A percentile compares a stretch with the other conserved stretches of the same genome.
Evolutionary conservation across 306 rosid genomes (phyloP).

Genomic region (Trichosanthes truncata): DNA sequence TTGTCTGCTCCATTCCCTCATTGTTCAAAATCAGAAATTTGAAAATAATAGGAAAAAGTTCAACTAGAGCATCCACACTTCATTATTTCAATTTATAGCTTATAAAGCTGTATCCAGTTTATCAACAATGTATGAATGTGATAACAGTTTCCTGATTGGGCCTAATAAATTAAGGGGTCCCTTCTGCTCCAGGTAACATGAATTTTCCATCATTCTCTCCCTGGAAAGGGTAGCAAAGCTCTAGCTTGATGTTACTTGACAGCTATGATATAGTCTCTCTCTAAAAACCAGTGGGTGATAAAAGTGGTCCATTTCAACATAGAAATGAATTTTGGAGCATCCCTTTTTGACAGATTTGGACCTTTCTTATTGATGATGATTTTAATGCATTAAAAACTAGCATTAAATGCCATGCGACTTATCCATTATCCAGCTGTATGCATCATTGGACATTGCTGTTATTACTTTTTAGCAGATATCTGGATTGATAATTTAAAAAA

Average conservation of each 20-base stretch:
- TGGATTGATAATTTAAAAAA: not conserved
- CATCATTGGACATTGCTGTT: not conserved
- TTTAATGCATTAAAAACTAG: not conserved
- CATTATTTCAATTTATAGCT: not conserved
- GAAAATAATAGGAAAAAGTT: constrained; percentile 7
- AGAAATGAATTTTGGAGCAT: not conserved
- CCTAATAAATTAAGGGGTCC: not conserved
- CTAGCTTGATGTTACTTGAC: constrained; percentile 11
- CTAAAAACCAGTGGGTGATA: not conserved
- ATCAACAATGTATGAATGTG: not conserved
- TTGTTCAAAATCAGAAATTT: not conserved
- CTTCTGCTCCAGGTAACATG: not conserved
- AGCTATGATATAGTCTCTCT: constrained; percentile 17
- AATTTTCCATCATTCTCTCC: constrained; percentile 12
- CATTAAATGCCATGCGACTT: not conserved
- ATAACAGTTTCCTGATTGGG: constrained; percentile 1
- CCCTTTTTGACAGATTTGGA: constrained; percentile 2
- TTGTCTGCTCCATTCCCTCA: constrained; percentile 17
- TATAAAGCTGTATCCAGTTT: not conserved
- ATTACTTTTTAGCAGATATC: not conserved
- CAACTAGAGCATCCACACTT: not conserved
- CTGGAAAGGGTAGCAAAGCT: constrained; percentile 11
- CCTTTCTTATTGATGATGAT: not conserved
- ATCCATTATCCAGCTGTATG: constrained; percentile 1
- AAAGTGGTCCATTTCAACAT: not conserved